Evolutionary conservation across 2,329 filamentous ascomycete species (phyloP), one percentile per base, ranked within the genome.

Genomic region (Xylariaceae sp.): DNA sequence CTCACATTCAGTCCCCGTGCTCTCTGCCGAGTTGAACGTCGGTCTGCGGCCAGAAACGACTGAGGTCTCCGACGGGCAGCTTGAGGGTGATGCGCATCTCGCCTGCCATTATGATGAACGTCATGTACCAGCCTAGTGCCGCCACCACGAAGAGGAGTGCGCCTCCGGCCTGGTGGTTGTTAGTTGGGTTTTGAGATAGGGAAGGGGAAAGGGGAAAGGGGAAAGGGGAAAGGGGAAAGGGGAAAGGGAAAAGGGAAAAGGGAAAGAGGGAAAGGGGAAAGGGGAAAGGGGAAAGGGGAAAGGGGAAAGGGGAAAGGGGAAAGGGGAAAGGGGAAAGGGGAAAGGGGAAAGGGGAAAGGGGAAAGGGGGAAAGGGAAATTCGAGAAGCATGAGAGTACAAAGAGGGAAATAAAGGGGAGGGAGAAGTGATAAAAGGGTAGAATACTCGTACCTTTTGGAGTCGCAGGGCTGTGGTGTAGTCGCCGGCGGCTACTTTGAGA

Each of bases 51-150:
- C 76, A 79, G 47, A 75, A 72, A 41, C 70, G 72, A 44, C 70
- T 76, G 11, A 80, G 65, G 54, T 79, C 76, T 5, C 75, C 75
- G 1, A 80, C 73, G 0, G 76, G 76, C 2, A 78, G 65, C 27
- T 66, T 72, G 35, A 78, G 52, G 0, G 71, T 70, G 46, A 78
- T 71, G 4, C 75, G 67, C 74, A 78, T 78, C 64, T 80, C 76
- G 3, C 70, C 73, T 1, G 72, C 70, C 72, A 78, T 77, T 49
- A 78, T 78, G 5, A 77, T 75, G 43, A 78, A 71, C 10, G 73
- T 72, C 64, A 78, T 75, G 52, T 78, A 78, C 72, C 75, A 80
- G 1, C 76, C 76, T 5, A 78, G 55, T 0, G 70, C 18, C 0
- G 69, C 74, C 1, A 76, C 72, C 1, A 76, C 62, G 49, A 80